Base-by-base conservation (phyloP, 75 land plant genomes). In the Chamaecyparis obtusa region DNA sequence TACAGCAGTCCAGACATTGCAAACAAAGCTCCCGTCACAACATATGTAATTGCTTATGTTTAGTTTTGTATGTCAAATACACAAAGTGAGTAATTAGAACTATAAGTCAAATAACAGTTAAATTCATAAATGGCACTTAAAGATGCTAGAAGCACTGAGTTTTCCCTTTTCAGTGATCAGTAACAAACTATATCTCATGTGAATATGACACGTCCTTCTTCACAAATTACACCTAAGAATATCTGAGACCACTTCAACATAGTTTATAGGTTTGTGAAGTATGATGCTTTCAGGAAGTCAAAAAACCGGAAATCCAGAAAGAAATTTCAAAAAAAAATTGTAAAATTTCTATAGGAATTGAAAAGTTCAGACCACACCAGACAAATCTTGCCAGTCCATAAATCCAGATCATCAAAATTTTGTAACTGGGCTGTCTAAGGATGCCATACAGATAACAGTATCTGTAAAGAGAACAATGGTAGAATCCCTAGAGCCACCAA, bases 61-160 rank as follows among this genome's bases (percentile, higher is more conserved):
- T 81, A 46, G 15, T n/a, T 81, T 46, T n/a, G 1, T 0, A 81
- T 81, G 21, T 81, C 30, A 27, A 44, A 46, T 44, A n/a, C n/a
- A 81, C 21, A 46, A 9, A 16, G 44, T 80, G 48, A n/a, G 32
- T 11, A 81, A 41, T 78, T 15, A 44, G 43, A 81, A 49, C 16
- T 81, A 81, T 81, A 13, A n/a, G 46, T 44, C 49, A 14, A 46
- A 81, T 30, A 27, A 0, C 33, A 10, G 0, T 46, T 81, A 27
- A 81, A 81, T 43, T 81, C 48, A 46, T 81, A 81, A 11, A 74
- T 74, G 76, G 9, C 76, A 74, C 83, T 24, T 44, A n/a, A 81
- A 32, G n/a, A n/a, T 81, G 15, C 49, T 81, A 27, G 11, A 44
- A 80, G 11, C 48, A 43, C 51, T 7, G 55, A n/a, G 83, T 81